Evolutionary conservation across 768 basidiomycete species (phyloP), one percentile per base, ranked within the genome.

Genomic region (Tulasnella sp.): DNA sequence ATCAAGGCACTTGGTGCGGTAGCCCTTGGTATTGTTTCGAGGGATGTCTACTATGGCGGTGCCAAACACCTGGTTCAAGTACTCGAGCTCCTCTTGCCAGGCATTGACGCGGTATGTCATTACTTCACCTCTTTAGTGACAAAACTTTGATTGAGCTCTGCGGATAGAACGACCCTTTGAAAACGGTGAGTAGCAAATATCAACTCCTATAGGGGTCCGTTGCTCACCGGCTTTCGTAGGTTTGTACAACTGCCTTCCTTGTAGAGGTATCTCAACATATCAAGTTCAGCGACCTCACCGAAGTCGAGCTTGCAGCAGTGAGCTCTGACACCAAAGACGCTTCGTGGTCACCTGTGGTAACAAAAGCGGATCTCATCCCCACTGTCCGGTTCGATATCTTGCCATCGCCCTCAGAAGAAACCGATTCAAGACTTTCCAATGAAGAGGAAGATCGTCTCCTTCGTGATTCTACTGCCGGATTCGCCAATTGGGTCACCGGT

Each of bases 11-110:
- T 98, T 39, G 90, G 93, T 36, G 92, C 91, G 2, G 90, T 96
- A 36, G 88, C 94, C 19, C 88, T 92, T 5, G 92, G 94, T 10
- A 85, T 98, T 21, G 90, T 94, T 2, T 91, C 91, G 3, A 93
- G 96, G 83, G 89, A 87, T 38, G 83, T 93, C 40, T 98, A 94
- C 92, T 87, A 93, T 7, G 91, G 91, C 14, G 97, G 97, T 0
- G 95, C 95, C 84, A 95, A 94, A 84, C 94, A 97, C 83, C 86
- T 99, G 62, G 86, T 96, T 5, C 94, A 95, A 19, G 88, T 98
- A 38, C 89, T 99, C 74, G 95, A 97, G 82, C 87, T 98, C 58
- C 94, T 92, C 79, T 86, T 98, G 38, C 96, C 97, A 19, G 97
- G 97, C 14, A 96, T 98, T 79, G 97, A 98, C 86, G 87, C 87